These are phyloP conservation scores for Trichocomaceae sp. DNA, from an alignment of 2,329 filamentous ascomycete species.

Conservation along the genomic window DNA sequence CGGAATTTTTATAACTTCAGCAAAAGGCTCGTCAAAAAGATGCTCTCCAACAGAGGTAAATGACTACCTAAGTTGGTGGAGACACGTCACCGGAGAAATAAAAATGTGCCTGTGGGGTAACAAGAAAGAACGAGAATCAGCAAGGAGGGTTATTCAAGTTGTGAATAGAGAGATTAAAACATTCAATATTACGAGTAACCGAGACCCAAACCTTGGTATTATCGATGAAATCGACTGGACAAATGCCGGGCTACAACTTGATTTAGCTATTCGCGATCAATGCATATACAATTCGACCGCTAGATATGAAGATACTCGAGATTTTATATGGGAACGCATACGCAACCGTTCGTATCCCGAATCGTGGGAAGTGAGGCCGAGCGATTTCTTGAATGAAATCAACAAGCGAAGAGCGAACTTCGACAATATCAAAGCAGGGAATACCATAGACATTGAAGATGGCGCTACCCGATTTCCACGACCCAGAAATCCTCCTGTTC, in stretches of 20 bases:
- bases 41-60: too few species aligned
- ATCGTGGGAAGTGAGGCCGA: neutral
- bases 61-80: too few species aligned
- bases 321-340: neutral
- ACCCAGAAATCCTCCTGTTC: too few species aligned
- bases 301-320: neutral
- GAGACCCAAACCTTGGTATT: neutral
- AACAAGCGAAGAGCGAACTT: neutral
- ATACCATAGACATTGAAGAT: too few species aligned
- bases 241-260: neutral
- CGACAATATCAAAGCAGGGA: too few species aligned
- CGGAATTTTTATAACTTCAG: neutral
- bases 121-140: too few species aligned
- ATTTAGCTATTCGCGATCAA: neutral
- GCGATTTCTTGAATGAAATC: neutral
- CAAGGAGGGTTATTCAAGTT: too few species aligned
- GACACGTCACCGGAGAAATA: too few species aligned
- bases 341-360: neutral
- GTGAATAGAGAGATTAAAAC: neutral
- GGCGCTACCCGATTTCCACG: too few species aligned
- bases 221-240: neutral
- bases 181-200: neutral
- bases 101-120: too few species aligned
- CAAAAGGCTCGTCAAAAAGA: neutral
- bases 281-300: neutral